Evolutionary conservation across 371 early-diverging fungal species (phyloP).

Genomic region (Synchytrium microbalum): DNA sequence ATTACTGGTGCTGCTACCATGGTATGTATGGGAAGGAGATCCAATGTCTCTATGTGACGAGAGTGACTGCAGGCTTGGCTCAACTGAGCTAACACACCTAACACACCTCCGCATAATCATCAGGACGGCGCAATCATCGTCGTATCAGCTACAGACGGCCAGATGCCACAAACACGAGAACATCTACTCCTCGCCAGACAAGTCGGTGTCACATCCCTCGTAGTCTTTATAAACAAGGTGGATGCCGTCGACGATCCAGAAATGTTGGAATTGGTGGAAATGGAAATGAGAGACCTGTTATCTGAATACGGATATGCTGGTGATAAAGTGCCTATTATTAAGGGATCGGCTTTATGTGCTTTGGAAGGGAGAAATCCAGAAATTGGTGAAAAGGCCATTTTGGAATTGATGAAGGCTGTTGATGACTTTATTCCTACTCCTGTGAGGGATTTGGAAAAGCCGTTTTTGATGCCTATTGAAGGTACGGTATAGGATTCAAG

Average conservation of each 20-base stretch:
- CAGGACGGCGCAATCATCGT: constrained; percentile 98
- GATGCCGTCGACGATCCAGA: constrained; percentile 94
- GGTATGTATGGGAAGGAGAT: constrained; percentile 8
- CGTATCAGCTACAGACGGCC: constrained; percentile 96
- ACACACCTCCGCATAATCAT: background rate
- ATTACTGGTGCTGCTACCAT: constrained; percentile 97
- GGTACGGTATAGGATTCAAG: constrained; percentile 29
- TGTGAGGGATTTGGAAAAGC: constrained; percentile 89
- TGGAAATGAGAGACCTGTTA: constrained; percentile 97
- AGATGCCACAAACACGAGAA: constrained; percentile 96
- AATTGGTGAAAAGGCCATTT: constrained; percentile 79
- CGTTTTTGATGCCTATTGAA: constrained; percentile 98
- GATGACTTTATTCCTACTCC: constrained; percentile 93
- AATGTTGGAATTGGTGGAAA: constrained; percentile 96
- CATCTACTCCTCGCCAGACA: constrained; percentile 94
- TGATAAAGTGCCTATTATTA: constrained; percentile 86
- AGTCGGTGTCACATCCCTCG: constrained; percentile 92
- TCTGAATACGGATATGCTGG: constrained; percentile 89
- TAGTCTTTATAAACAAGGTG: constrained; percentile 99
- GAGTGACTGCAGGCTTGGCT: background rate
- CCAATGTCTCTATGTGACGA: background rate
- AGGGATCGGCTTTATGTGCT: constrained; percentile 94
- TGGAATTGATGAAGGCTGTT: constrained; percentile 90
- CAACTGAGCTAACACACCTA: background rate
- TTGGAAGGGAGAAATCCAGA: constrained; percentile 88